Percentiles rank a stretch among this genome's conserved stretches.
Evolutionary conservation across 192 early-diverging fungal species (phyloP).

Genomic region (Rhizoclosmatium sp.): DNA sequence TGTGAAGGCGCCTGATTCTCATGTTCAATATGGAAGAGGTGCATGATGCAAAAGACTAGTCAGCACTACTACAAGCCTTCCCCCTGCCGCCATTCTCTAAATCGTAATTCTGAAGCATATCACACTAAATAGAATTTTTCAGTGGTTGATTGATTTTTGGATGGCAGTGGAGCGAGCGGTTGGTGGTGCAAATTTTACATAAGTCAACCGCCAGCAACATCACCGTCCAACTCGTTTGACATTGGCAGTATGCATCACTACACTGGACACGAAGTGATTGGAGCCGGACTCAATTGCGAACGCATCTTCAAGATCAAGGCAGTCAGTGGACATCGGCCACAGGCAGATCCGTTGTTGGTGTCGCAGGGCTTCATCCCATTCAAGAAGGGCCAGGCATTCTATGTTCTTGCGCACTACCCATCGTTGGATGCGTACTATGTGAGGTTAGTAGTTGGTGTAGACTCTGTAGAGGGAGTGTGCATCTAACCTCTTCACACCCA

Average conservation of each 20-base stretch:
- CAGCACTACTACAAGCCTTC: too few species aligned
- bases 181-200: too few species aligned
- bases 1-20: too few species aligned
- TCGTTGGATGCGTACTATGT: constrained; percentile 36
- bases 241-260: too few species aligned
- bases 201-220: neutral
- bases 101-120: too few species aligned
- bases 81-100: too few species aligned
- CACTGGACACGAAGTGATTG: neutral
- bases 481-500: neutral
- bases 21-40: too few species aligned
- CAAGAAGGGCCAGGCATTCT: constrained; percentile 30
- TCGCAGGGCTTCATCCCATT: constrained; percentile 33
- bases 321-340: constrained; percentile 9
- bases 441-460: neutral
- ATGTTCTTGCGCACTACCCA: constrained; percentile 35
- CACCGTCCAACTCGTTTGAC: neutral
- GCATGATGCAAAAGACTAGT: too few species aligned
- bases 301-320: constrained; percentile 43
- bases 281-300: constrained; percentile 24
- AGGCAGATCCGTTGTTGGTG: constrained; percentile 3
- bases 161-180: too few species aligned
- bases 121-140: too few species aligned
- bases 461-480: neutral
- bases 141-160: too few species aligned